Conservation (phyloP, 169 alveolate species). For the Plasmodium adleri region DNA sequence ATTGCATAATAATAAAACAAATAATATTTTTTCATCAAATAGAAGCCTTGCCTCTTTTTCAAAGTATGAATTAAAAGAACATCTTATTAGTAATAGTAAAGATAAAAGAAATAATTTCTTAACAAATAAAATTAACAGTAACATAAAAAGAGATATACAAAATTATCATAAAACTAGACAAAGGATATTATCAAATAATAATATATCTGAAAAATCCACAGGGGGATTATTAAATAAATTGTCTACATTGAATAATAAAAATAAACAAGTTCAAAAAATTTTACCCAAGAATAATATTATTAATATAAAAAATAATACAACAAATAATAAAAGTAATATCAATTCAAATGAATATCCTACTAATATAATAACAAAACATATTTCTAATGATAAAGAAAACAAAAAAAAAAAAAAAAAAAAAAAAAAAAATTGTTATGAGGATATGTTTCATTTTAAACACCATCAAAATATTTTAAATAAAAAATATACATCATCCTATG, state of each 20-base stretch:
- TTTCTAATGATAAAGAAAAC: not conserved
- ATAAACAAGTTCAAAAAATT: not conserved
- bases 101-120: conserved; percentile 13
- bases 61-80: conserved; percentile 30
- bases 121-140: conserved; percentile 46
- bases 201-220: not conserved
- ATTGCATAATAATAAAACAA: not conserved
- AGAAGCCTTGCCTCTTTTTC: conserved; percentile 60
- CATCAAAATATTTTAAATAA: conserved; percentile 43
- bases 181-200: conserved; percentile 17
- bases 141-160: conserved; percentile 38
- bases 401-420: conserved; percentile 1
- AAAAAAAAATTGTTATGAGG: conserved; percentile 16
- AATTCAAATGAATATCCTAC: not conserved
- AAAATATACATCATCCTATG: conserved; percentile 59
- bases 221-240: not conserved
- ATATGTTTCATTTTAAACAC: conserved; percentile 21
- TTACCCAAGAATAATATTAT: not conserved
- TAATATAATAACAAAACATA: conserved; percentile 2
- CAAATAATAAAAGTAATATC: not conserved
- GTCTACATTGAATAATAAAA: not conserved
- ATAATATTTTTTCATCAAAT: conserved; percentile 12
- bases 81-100: conserved; percentile 46
- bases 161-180: conserved; percentile 32
- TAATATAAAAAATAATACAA: no score